Evolutionary conservation across 2,329 filamentous ascomycete species (phyloP).

Genomic region (Apiospora rasikravindrae): DNA sequence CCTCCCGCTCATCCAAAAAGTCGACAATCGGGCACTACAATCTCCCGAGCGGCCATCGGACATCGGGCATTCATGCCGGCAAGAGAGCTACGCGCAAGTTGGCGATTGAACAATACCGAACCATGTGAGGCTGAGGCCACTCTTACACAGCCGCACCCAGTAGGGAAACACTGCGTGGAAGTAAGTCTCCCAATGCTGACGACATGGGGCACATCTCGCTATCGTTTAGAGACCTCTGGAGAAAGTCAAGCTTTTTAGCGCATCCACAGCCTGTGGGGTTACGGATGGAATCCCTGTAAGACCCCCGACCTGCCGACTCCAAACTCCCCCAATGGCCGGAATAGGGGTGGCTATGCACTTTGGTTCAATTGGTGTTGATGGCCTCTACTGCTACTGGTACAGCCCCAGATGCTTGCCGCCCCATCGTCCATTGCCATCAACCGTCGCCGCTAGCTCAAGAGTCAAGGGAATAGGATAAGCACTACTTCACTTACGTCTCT

Average conservation of each 20-base stretch:
- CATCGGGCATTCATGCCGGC: neutral
- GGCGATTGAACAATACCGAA: neutral
- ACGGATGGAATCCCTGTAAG: neutral
- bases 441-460: neutral
- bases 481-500: neutral
- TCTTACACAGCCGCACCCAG: neutral
- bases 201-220: neutral
- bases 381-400: neutral
- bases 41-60: neutral
- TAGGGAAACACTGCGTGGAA: neutral
- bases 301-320: neutral
- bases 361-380: neutral
- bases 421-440: neutral
- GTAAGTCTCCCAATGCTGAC: neutral
- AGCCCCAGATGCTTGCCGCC: neutral
- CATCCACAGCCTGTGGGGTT: neutral
- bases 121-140: neutral
- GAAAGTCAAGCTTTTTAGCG: conserved; percentile 1
- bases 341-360: neutral
- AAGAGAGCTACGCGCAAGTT: neutral
- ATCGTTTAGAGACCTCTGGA: neutral
- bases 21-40: neutral
- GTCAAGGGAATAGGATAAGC: neutral
- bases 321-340: neutral
- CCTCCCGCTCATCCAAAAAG: neutral